Conservation (phyloP, 2,329 filamentous ascomycete species). For the Tolypocladium nubicola region DNA sequence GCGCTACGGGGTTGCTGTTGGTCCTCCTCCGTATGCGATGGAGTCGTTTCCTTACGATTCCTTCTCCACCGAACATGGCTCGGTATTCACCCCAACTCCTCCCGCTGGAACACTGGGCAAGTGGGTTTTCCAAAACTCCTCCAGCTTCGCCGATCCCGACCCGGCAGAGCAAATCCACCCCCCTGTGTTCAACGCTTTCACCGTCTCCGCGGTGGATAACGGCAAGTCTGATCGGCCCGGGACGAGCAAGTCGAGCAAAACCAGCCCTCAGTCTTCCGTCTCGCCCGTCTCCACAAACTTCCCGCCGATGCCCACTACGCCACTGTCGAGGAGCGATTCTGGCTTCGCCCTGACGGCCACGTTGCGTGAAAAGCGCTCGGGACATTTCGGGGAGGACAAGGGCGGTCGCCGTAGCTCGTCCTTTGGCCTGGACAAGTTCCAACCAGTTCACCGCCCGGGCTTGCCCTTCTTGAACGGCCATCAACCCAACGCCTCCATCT, state of each 20-base stretch:
- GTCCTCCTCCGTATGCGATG: conserved; percentile 83
- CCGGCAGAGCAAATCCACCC: conserved; percentile 39
- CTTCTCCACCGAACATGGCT: conserved; percentile 77
- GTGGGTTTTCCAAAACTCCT: conserved; percentile 82
- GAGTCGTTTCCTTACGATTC: conserved; percentile 87
- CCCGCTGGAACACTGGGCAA: conserved; percentile 65
- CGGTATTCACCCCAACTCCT: conserved; percentile 66
- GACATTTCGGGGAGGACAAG: conserved; percentile 69
- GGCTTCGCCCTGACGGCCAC: conserved; percentile 80
- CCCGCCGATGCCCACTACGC: conserved; percentile 63
- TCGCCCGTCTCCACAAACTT: conserved; percentile 75
- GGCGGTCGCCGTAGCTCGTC: conserved; percentile 88
- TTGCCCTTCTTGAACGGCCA: conserved; percentile 63
- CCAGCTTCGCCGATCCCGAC: conserved; percentile 66
- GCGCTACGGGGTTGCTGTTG: conserved; percentile 75
- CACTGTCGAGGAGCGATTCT: conserved; percentile 82
- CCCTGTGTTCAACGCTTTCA: conserved; percentile 85
- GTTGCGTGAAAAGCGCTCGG: conserved; percentile 86
- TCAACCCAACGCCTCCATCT: conserved; percentile 47
- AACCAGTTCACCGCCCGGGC: conserved; percentile 57
- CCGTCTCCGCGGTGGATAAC: conserved; percentile 60
- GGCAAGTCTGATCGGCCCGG: conserved; percentile 64
- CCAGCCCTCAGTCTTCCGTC: conserved; percentile 51
- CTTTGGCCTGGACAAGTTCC: conserved; percentile 67
- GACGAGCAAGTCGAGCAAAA: conserved; percentile 56